These are phyloP conservation scores for Penicillium pancosmium DNA, from an alignment of 495 filamentous ascomycete species.

Conservation along the genomic window DNA sequence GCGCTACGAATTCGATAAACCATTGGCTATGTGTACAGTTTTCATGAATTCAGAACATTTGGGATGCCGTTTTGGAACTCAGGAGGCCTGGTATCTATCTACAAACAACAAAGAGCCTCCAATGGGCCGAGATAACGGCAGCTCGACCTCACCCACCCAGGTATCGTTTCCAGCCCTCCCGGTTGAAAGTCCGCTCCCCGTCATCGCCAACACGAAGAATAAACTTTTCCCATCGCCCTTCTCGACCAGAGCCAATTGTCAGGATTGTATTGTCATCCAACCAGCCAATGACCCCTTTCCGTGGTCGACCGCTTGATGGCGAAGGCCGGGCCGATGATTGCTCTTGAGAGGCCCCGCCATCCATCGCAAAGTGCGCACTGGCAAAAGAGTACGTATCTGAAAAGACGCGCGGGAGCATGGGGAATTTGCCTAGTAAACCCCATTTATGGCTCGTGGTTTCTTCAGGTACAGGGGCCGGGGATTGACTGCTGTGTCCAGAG, in stretches of 20 bases:
- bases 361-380: slow-evolving; percentile 74
- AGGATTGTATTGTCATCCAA: slow-evolving; percentile 65
- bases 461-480: slow-evolving; percentile 40
- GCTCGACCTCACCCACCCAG: slow-evolving; percentile 48
- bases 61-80: neutral
- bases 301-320: slow-evolving; percentile 56
- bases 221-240: slow-evolving; percentile 86
- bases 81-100: neutral
- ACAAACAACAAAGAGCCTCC: neutral
- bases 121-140: neutral
- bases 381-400: slow-evolving; percentile 84
- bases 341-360: slow-evolving; percentile 61
- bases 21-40: neutral
- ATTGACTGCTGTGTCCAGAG: slow-evolving; percentile 35
- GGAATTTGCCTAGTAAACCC: slow-evolving; percentile 77
- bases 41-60: neutral
- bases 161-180: slow-evolving; percentile 84
- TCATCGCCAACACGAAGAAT: slow-evolving; percentile 64
- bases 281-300: slow-evolving; percentile 82
- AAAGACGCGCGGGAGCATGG: slow-evolving; percentile 76
- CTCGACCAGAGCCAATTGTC: slow-evolving; percentile 78
- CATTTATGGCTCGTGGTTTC: slow-evolving; percentile 67
- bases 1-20: neutral
- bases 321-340: slow-evolving; percentile 44
- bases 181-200: slow-evolving; percentile 59